Percentiles rank a stretch among this genome's conserved stretches.
Evolutionary conservation across 2,329 filamentous ascomycete genomes (phyloP).

Genomic region (Penicillium verrucosum): DNA sequence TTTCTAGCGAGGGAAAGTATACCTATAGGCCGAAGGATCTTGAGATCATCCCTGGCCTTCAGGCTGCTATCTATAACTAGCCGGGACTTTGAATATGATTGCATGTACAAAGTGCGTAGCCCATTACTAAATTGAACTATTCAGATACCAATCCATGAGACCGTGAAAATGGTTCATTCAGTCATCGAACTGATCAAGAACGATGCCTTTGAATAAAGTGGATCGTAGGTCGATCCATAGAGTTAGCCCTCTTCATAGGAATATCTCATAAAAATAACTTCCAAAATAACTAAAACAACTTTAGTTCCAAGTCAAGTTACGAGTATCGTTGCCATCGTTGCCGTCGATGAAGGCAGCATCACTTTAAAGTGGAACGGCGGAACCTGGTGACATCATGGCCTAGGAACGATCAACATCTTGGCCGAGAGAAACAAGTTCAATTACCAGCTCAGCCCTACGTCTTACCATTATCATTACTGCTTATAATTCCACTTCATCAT

Average conservation of each 20-base stretch:
- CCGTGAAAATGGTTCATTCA: neutral
- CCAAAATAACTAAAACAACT: too few species aligned
- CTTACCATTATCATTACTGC: neutral
- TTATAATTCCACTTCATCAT: neutral
- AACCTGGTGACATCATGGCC: conserved; percentile 18
- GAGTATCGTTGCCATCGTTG: too few species aligned
- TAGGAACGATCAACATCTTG: conserved; percentile 8
- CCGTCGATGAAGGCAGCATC: neutral
- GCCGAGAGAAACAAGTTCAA: conserved; percentile 9
- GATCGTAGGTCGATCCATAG: too few species aligned
- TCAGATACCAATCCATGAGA: neutral
- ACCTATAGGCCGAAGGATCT: conserved; percentile 36
- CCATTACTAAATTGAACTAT: neutral
- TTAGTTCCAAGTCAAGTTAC: too few species aligned
- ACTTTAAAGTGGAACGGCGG: neutral
- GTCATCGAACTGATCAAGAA: neutral
- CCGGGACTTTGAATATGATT: neutral
- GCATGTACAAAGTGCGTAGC: neutral
- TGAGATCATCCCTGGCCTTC: conserved; percentile 43
- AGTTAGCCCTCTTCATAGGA: neutral
- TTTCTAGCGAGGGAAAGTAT: conserved; percentile 40
- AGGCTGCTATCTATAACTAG: conserved; percentile 41
- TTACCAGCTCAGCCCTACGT: conserved; percentile 19
- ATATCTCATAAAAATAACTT: neutral
- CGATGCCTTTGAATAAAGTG: neutral